A percentile compares a stretch with the other conserved stretches of the same genome.
Conservation (phyloP, 306 rosid genomes). For the Leucaena leucocephala region DNA sequence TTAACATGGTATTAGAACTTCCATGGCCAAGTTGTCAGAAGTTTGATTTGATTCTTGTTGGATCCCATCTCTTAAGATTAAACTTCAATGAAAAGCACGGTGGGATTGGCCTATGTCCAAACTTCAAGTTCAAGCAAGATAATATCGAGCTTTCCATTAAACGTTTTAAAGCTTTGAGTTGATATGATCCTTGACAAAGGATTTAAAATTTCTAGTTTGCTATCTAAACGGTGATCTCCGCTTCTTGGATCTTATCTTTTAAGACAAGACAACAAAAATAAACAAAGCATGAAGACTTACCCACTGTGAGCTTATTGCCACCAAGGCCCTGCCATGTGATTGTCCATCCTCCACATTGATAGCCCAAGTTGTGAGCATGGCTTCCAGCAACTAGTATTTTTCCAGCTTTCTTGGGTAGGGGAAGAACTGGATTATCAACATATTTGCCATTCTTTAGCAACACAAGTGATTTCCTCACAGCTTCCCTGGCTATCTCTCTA, state of each 20-base stretch:
- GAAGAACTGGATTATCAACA: conserved; percentile 62
- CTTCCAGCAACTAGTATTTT: conserved; percentile 85
- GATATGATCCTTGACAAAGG: neutral
- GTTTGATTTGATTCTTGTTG: neutral
- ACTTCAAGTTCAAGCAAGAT: neutral
- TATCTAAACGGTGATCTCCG: neutral
- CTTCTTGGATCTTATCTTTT: conserved; percentile 13
- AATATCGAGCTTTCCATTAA: neutral
- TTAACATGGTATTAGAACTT: neutral
- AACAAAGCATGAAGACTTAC: conserved; percentile 45
- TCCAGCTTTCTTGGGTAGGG: conserved; percentile 80
- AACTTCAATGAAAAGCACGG: neutral
- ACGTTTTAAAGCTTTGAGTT: neutral
- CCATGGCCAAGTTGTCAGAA: neutral
- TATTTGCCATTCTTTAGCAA: conserved; percentile 78
- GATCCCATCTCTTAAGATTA: neutral
- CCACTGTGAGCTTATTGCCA: conserved; percentile 71
- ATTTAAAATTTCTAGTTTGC: neutral
- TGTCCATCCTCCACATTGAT: conserved; percentile 99
- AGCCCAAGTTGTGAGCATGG: conserved; percentile 87
- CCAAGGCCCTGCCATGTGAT: conserved; percentile 87
- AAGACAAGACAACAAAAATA: conserved; percentile 3
- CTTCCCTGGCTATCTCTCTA: conserved; percentile 88
- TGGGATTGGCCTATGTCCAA: neutral
- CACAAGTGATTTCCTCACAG: conserved; percentile 91